A percentile compares a stretch with the other conserved stretches of the same genome.
phyloP scores from a whole-genome alignment of 1,284 basidiomycete species.

The Tylopilus sp. region DNA sequence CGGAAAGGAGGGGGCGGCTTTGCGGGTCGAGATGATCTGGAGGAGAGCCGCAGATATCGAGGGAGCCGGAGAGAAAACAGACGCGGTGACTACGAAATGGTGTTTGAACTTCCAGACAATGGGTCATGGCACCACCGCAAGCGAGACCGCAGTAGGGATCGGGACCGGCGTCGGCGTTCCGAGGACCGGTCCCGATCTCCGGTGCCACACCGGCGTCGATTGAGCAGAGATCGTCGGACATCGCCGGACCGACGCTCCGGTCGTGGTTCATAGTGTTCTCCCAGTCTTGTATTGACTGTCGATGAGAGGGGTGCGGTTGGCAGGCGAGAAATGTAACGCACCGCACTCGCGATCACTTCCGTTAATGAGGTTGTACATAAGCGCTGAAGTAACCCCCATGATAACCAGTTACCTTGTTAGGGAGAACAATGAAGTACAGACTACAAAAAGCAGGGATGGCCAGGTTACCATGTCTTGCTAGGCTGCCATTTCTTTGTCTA shows the following conservation, averaged over 20 bases:
- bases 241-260: constrained; percentile 10
- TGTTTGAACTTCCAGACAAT: constrained; percentile 59
- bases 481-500: constrained; percentile 21
- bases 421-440: constrained; percentile 27
- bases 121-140: constrained; percentile 20
- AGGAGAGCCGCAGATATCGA: constrained; percentile 64
- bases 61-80: constrained; percentile 37
- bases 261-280: constrained; percentile 7
- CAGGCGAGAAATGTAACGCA: too few relatives aligned
- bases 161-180: constrained; percentile 23
- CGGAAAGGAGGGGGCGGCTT: constrained; percentile 45
- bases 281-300: too few relatives aligned
- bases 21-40: constrained; percentile 69
- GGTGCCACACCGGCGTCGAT: constrained; percentile 14
- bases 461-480: constrained; percentile 8
- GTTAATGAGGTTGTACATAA: too few relatives aligned
- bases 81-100: constrained; percentile 58
- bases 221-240: constrained; percentile 12
- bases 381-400: too few relatives aligned
- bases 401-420: too few relatives aligned
- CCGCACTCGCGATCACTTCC: too few relatives aligned
- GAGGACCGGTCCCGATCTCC: constrained; percentile 27
- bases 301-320: too few relatives aligned
- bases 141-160: constrained; percentile 21
- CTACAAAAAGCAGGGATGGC: constrained; percentile 27